Conservation (phyloP, 805 yeast genomes). For the Yarrowia sp. region DNA sequence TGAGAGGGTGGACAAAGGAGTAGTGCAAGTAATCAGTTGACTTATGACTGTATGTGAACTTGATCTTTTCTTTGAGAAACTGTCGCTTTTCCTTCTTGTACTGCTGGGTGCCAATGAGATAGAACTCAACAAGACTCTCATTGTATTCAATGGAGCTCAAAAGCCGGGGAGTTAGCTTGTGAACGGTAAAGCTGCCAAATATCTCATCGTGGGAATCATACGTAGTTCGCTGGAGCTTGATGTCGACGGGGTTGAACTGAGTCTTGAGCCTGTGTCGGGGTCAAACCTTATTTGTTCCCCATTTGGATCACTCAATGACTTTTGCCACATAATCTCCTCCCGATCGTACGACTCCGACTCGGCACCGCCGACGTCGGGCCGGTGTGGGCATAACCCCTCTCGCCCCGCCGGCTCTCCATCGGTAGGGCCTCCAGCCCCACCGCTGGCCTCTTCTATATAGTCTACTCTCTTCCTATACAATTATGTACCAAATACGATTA, state of each 20-base stretch:
- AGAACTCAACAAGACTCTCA: slow-evolving; percentile 28
- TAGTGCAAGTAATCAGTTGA: slow-evolving; percentile 3
- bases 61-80: slow-evolving; percentile 19
- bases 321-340: no score
- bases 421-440: no score
- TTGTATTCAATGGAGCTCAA: slow-evolving; percentile 9
- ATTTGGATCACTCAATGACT: no score
- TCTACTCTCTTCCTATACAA: no score
- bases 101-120: slow-evolving; percentile 20
- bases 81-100: slow-evolving; percentile 14
- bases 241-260: slow-evolving; percentile 17
- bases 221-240: slow-evolving; percentile 7
- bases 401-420: no score
- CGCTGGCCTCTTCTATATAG: no score
- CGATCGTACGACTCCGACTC: no score
- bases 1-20: neutral
- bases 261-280: slow-evolving; percentile 22
- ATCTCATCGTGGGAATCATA: slow-evolving; percentile 24
- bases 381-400: no score
- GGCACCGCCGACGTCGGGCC: no score
- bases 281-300: no score
- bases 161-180: slow-evolving; percentile 14
- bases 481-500: no score
- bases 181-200: slow-evolving; percentile 8
- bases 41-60: neutral